phyloP scores from a whole-genome alignment of 2,329 filamentous ascomycete genomes.

The Aspergillus clavatus region DNA sequence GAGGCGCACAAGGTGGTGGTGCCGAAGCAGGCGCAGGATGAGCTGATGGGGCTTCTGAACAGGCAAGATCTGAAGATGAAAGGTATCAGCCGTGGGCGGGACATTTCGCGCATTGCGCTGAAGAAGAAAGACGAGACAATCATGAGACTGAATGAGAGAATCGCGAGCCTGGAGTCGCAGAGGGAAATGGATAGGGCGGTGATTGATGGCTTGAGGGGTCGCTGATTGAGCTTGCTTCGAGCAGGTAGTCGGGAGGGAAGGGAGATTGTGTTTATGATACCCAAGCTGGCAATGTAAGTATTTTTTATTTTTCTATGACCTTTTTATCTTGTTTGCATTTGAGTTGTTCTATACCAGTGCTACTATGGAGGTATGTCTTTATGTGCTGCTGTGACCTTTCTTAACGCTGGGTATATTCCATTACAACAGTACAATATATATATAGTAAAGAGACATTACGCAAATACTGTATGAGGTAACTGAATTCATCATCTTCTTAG shows the following conservation, averaged over 20 bases:
- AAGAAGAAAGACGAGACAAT: conserved; percentile 62
- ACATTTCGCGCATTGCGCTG: conserved; percentile 59
- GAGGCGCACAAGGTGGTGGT: conserved; percentile 32
- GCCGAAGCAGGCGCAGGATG: conserved; percentile 29
- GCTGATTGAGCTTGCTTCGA: conserved; percentile 6
- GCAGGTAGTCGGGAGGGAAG: too few species aligned
- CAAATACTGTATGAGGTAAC: too few species aligned
- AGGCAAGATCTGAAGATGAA: conserved; percentile 55
- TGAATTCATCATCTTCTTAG: too few species aligned
- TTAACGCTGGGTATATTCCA: background rate
- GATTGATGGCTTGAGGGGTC: conserved; percentile 36
- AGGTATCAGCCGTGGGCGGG: conserved; percentile 61
- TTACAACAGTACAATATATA: background rate
- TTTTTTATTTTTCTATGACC: background rate
- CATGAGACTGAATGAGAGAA: conserved; percentile 60
- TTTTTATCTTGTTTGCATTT: background rate
- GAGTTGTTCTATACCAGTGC: background rate
- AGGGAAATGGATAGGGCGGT: conserved; percentile 49
- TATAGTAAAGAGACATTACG: too few species aligned
- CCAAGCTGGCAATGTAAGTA: background rate
- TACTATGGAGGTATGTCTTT: background rate
- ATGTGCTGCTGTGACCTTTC: too few species aligned
- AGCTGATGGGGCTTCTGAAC: conserved; percentile 45
- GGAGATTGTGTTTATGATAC: background rate
- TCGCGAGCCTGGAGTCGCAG: conserved; percentile 55